Conservation (phyloP, 306 rosid genomes). For the Rosa multiflora region DNA sequence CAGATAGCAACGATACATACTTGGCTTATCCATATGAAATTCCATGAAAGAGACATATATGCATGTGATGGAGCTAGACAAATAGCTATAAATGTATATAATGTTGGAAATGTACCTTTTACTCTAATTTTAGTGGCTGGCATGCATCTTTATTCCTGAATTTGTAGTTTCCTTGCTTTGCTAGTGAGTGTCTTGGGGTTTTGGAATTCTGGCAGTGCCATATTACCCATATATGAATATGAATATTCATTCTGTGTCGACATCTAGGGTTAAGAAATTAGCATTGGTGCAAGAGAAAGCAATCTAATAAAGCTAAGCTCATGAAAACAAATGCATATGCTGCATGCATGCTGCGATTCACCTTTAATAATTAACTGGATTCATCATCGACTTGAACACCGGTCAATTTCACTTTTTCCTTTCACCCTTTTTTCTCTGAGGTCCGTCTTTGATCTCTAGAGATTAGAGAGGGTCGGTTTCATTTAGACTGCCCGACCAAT, state of each 20-base stretch:
- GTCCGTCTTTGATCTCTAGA: neutral
- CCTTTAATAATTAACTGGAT: neutral
- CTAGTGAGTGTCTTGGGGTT: conserved; percentile 7
- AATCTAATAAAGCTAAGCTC: neutral
- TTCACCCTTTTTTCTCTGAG: neutral
- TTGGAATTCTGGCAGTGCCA: neutral
- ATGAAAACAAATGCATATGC: neutral
- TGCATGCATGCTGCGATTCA: conserved; percentile 1
- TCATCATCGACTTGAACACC: conserved; percentile 4
- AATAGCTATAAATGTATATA: neutral
- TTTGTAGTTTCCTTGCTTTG: conserved; percentile 23
- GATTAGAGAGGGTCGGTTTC: neutral
- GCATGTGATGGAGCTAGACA: neutral
- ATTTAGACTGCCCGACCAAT: neutral
- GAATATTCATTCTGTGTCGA: neutral
- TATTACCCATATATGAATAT: neutral
- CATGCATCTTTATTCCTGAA: neutral
- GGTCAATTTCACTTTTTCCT: conserved; percentile 14
- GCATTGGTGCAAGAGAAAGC: conserved; percentile 40
- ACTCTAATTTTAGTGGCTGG: neutral
- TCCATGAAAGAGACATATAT: neutral
- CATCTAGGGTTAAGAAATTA: neutral
- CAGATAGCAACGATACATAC: neutral
- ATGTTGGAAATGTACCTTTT: neutral
- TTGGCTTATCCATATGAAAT: neutral